Conservation (phyloP, 306 rosid genomes). For the Canavalia gladiata region DNA sequence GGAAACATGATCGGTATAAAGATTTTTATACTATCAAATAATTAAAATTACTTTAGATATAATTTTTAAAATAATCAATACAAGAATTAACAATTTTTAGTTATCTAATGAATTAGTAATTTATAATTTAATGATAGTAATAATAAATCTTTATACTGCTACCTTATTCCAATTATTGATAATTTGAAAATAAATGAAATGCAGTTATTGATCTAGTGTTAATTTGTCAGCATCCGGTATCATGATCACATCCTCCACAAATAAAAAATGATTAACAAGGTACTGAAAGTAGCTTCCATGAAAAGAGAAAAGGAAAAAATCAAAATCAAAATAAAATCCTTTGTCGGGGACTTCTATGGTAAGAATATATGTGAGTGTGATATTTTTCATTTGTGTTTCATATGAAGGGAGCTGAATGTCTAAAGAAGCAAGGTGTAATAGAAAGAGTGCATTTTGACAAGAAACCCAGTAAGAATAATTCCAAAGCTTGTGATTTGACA, state of each 20-base stretch:
- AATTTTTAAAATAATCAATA: too few species aligned
- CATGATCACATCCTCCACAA: neutral
- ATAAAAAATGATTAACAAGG: neutral
- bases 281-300: neutral
- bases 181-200: neutral
- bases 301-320: neutral
- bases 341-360: neutral
- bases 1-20: too few species aligned
- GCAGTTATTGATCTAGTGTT: neutral
- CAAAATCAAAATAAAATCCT: too few species aligned
- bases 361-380: neutral
- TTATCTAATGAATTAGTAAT: too few species aligned
- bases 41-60: too few species aligned
- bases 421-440: conserved; percentile 11
- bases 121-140: too few species aligned
- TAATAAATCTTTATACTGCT: too few species aligned
- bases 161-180: too few species aligned
- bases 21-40: too few species aligned
- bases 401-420: conserved; percentile 27
- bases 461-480: neutral
- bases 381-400: neutral
- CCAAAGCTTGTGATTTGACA: neutral
- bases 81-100: too few species aligned
- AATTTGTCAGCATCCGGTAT: too few species aligned
- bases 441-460: conserved; percentile 3